Evolutionary conservation across 495 filamentous ascomycete genomes (phyloP), one percentile per base, ranked within the genome.

Genomic region (Endocarpon pusillum): DNA sequence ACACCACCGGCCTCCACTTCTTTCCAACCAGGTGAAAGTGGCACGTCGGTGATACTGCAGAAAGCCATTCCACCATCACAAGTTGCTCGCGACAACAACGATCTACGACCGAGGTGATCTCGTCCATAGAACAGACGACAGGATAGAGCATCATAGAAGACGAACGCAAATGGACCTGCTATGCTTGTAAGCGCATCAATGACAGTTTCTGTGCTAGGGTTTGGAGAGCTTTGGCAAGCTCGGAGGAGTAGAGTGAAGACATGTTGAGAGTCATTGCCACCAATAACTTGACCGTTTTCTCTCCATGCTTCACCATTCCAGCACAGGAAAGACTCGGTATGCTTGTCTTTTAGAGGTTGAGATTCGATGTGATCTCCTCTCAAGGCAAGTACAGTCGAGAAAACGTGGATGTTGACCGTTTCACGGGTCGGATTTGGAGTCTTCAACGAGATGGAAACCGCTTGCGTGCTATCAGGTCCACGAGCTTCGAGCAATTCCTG

Each of bases 301-400:
- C 66, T 75, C 89, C 89, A 99, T 6, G 85, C 91, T 50, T 99
- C 89, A n/a, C 89, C 89, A 45, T 96, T 96, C 87, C 89, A 99
- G 63, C 87, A 94, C 11, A 99, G 63, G 9, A 81, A 60, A 6
- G 80, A 87, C 14, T 66, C 66, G n/a, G 63, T 68, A 2, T 42
- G 37, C 3, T 42, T 12, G 43, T 81, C 73, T 24, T 64, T 53
- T 14, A 92, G 65, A 1, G 89, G 89, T 44, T 99, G 89, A 10
- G 53, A 47, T 12, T 75, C 68, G 29, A 91, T 44, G 38, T 67
- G 61, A 22, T 73, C 64, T 15, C 89, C 87, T 42, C 89, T 69
- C 14, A 99, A 61, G 3, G 85, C 70, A 3, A 99, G 67, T 1
- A 99, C 89, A 3, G 81, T 91, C 10, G 89, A 85, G 19, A 17